Conservation (phyloP, 2,329 filamentous ascomycete genomes). For the Seiridium unicorne region DNA sequence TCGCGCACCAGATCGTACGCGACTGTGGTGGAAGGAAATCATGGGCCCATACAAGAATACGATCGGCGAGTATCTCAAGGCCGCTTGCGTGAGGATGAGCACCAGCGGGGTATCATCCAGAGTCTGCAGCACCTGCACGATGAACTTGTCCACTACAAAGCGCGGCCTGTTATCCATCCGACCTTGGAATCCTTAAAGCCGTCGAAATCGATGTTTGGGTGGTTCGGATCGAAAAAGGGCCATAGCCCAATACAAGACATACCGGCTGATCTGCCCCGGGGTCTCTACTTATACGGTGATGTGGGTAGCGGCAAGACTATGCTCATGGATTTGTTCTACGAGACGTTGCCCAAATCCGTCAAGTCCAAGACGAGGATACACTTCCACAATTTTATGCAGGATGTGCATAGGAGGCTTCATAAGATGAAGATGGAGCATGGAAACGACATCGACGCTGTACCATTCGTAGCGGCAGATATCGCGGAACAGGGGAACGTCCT, state of each 20-base stretch:
- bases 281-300: slow-evolving; percentile 93
- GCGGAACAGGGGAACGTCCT: slow-evolving; percentile 81
- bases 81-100: slow-evolving; percentile 78
- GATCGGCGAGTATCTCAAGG: slow-evolving; percentile 75
- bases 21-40: slow-evolving; percentile 7
- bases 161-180: slow-evolving; percentile 74
- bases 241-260: slow-evolving; percentile 49
- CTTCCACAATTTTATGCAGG: slow-evolving; percentile 99
- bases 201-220: slow-evolving; percentile 54
- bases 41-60: slow-evolving; percentile 84
- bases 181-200: slow-evolving; percentile 68
- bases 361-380: slow-evolving; percentile 87
- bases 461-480: slow-evolving; percentile 92
- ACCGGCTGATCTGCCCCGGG: slow-evolving; percentile 75
- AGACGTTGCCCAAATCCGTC: slow-evolving; percentile 80
- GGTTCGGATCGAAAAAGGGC: slow-evolving; percentile 54
- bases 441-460: slow-evolving; percentile 84
- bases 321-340: slow-evolving; percentile 98
- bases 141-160: slow-evolving; percentile 70
- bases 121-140: slow-evolving; percentile 87
- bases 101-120: slow-evolving; percentile 90
- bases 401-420: slow-evolving; percentile 89
- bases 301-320: slow-evolving; percentile 98
- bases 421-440: slow-evolving; percentile 86
- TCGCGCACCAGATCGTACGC: slow-evolving; percentile 4